Conservation (phyloP, 768 basidiomycete genomes). For the Pisolithus sp. region DNA sequence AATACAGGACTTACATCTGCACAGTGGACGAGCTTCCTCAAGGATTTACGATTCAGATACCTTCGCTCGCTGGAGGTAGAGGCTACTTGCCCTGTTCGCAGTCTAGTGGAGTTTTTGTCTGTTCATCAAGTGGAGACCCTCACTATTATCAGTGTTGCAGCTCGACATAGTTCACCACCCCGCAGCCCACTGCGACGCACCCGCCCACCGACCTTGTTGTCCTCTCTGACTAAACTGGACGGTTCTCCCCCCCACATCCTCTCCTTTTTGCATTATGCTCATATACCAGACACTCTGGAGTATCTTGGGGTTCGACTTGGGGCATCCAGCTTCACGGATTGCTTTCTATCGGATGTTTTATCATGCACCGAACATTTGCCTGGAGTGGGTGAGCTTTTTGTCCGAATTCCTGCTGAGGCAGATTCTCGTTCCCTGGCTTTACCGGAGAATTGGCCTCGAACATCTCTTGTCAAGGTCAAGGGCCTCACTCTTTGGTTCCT, state of each 20-base stretch:
- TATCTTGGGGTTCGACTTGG: background rate
- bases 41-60: background rate
- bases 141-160: background rate
- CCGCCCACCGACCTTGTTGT: background rate
- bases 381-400: background rate
- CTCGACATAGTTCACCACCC: too few species aligned
- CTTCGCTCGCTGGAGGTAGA: background rate
- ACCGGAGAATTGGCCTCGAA: background rate
- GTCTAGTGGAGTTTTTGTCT: background rate
- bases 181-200: too few species aligned
- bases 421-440: background rate
- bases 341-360: background rate
- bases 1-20: too few species aligned
- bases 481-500: background rate
- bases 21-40: background rate
- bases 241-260: background rate
- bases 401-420: background rate
- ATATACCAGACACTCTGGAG: background rate
- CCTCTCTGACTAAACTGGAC: background rate
- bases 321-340: background rate
- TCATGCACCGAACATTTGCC: background rate
- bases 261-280: background rate
- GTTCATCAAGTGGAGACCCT: background rate
- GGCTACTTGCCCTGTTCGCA: background rate
- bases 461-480: background rate